A percentile compares a stretch with the other conserved stretches of the same genome.
Conservation (phyloP, 257 asterid genomes). For the Henckelia pumila region DNA sequence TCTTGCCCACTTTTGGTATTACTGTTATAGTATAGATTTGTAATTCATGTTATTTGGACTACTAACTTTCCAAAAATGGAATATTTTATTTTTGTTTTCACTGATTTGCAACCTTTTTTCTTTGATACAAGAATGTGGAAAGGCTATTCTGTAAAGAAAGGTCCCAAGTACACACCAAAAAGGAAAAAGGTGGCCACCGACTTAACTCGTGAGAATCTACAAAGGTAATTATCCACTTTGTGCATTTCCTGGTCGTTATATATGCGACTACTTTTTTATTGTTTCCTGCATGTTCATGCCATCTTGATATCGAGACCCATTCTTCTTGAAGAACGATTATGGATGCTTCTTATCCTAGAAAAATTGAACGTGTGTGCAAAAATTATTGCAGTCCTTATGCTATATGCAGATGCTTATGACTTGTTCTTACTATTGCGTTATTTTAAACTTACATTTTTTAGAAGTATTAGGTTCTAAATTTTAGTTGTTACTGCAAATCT, state of each 20-base stretch:
- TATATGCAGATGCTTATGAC: neutral
- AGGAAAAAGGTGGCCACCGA: slow-evolving; percentile 93
- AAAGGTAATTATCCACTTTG: slow-evolving; percentile 45
- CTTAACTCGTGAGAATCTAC: slow-evolving; percentile 83
- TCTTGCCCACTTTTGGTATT: neutral
- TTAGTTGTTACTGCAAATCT: neutral
- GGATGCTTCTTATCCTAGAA: neutral
- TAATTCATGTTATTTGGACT: slow-evolving; percentile 3
- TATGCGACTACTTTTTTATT: neutral
- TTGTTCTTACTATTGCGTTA: neutral
- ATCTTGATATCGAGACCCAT: neutral
- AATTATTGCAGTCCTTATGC: neutral
- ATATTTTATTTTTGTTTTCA: slow-evolving; percentile 20
- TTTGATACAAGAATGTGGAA: slow-evolving; percentile 65
- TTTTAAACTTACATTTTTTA: neutral
- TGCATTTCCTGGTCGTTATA: slow-evolving; percentile 7
- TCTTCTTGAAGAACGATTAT: neutral
- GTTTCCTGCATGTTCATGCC: neutral
- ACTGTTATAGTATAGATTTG: neutral
- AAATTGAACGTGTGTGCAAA: neutral
- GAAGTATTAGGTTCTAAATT: neutral
- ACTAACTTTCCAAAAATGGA: slow-evolving; percentile 4
- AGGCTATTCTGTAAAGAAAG: slow-evolving; percentile 76
- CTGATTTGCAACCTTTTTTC: slow-evolving; percentile 20
- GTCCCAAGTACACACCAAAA: slow-evolving; percentile 87